Conservation (phyloP, 1,284 basidiomycete genomes). For the Austroboletus niveus region DNA sequence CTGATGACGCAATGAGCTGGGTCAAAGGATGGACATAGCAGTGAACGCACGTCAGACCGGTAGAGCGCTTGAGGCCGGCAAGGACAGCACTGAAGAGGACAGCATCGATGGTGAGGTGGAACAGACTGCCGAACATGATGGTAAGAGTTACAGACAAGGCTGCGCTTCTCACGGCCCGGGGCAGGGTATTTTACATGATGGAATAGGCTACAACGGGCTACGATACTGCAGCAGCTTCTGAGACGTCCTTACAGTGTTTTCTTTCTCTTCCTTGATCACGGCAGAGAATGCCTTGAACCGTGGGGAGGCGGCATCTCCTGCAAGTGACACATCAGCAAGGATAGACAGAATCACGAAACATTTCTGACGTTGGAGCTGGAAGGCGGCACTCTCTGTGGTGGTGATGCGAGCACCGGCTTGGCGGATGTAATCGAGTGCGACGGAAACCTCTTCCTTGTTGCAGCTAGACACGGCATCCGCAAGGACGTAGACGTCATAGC, state of each 20-base stretch:
- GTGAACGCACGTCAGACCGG: slow-evolving; percentile 71
- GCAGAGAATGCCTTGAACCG: slow-evolving; percentile 74
- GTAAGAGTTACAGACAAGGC: background rate
- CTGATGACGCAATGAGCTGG: slow-evolving; percentile 35
- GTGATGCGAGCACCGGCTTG: slow-evolving; percentile 75
- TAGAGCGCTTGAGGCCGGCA: slow-evolving; percentile 76
- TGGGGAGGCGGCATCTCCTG: slow-evolving; percentile 63
- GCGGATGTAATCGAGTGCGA: slow-evolving; percentile 65
- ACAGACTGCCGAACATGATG: slow-evolving; percentile 65
- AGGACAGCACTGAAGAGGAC: slow-evolving; percentile 74
- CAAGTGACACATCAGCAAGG: slow-evolving; percentile 11
- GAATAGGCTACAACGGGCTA: slow-evolving; percentile 19
- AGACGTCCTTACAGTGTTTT: slow-evolving; percentile 49
- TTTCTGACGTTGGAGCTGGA: slow-evolving; percentile 66
- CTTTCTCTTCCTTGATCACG: slow-evolving; percentile 77
- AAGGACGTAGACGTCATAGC: slow-evolving; percentile 66
- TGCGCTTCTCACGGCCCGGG: slow-evolving; percentile 12
- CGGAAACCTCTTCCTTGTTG: slow-evolving; percentile 68
- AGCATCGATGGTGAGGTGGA: slow-evolving; percentile 77
- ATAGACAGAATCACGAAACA: slow-evolving; percentile 7
- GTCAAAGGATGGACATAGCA: background rate
- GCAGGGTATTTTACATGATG: background rate
- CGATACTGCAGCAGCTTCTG: slow-evolving; percentile 28
- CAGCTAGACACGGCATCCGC: slow-evolving; percentile 85
- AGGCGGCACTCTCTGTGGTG: slow-evolving; percentile 80